Base-by-base conservation (phyloP, 1,139 yeast species). In the Kazachstania sp. region DNA sequence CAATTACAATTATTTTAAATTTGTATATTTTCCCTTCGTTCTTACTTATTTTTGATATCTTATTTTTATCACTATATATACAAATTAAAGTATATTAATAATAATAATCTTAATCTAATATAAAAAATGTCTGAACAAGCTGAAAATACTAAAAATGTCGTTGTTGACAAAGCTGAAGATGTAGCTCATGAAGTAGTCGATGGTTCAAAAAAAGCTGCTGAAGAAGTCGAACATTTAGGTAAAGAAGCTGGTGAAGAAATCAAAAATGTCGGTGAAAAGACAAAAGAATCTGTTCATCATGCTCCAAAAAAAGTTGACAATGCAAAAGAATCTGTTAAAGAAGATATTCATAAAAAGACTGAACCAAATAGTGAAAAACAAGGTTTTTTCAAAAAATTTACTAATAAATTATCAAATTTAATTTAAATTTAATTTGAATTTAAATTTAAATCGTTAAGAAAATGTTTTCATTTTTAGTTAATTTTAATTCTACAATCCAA, bases 281-380 rank as follows among this genome's bases (percentile, higher is more conserved):
- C 36, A 5, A 32, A 32, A 18, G 18, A 32, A 11, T 19, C 44
- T 12, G 45, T 35, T 36, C 45, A 38, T n/a, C 34, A 32, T 13
- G 26, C 38, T 19, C 44, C 36, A 32, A 32, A 32, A 19, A 23
- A 31, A 13, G 32, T 36, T 15, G 39, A 38, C 11, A 35, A 18
- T 3, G 5, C 39, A 15, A 40, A 44, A 31, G 30, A 18, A 7
- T 36, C 41, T 23, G 37, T 32, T 12, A 47, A 31, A 32, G 31
- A 42, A 38, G 40, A 31, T n/a, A 37, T 37, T 15, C 43, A 36
- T 41, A 37, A 20, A 43, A 43, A 30, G 45, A 40, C 20, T 35
- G 36, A 30, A 35, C 43, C 32, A 15, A 31, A 39, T 30, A 41
- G 41, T 34, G 46, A 44, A 44, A 46, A 43, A 42, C 39, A 41